phyloP scores from a whole-genome alignment of 2,329 filamentous ascomycete genomes.

The Aspergillus caelatus region DNA sequence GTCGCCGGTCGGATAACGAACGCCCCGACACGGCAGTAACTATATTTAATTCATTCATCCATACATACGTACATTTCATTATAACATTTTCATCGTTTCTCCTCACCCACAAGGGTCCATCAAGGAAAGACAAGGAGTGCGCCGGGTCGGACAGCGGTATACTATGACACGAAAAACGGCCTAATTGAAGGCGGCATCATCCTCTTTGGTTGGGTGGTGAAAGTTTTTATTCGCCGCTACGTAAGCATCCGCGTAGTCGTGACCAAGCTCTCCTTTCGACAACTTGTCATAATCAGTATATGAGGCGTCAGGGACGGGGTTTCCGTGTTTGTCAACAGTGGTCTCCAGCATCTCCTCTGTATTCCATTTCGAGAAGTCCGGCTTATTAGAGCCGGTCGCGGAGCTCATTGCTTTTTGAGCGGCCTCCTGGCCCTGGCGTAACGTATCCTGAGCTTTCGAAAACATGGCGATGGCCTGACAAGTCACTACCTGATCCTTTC shows the following conservation, averaged over 20 bases:
- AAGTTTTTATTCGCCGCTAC: conserved; percentile 30
- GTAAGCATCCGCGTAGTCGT: conserved; percentile 34
- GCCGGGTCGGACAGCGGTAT: neutral
- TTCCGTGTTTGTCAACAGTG: conserved; percentile 35
- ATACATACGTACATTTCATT: conserved; percentile 1
- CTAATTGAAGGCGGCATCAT: conserved; percentile 31
- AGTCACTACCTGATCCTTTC: neutral
- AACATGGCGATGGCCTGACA: neutral
- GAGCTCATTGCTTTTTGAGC: conserved; percentile 7
- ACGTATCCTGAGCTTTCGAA: neutral
- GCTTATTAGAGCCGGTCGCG: neutral
- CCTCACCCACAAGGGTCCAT: neutral
- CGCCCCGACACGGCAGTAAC: neutral
- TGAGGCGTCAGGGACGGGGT: conserved; percentile 33
- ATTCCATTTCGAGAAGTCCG: conserved; percentile 25
- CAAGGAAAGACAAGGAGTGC: neutral
- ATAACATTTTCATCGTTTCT: neutral
- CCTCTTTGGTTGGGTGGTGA: too few species aligned
- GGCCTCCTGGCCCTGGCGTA: conserved; percentile 13
- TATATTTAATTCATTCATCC: neutral
- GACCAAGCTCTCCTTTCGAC: conserved; percentile 16
- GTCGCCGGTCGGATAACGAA: neutral
- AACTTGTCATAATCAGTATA: conserved; percentile 28
- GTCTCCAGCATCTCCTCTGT: conserved; percentile 33
- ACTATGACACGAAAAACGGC: neutral